Evolutionary conservation across 139 green algal genomes (phyloP), one percentile per base, ranked within the genome.

Genomic region (Chlorella ohadii): DNA sequence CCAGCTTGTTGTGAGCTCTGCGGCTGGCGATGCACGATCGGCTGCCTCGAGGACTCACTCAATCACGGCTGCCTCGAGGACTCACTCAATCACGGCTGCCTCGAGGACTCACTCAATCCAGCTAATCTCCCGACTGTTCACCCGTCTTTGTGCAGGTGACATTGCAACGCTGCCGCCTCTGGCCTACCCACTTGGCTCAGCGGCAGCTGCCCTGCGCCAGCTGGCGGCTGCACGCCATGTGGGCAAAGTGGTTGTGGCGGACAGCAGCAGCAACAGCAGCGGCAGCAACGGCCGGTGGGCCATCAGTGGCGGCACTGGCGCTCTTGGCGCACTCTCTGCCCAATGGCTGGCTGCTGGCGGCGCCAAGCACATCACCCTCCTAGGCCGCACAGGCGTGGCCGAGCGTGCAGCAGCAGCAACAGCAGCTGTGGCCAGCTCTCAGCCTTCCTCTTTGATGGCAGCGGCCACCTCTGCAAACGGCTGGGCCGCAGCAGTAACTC

Each of bases 191-290:
- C 71, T 94, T 34, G 39, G 22, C 34, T 66, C 41, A 39, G 87
- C 90, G 19, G 74, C 81, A 25, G 81, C 86, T 23, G 95, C 95
- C 11, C 83, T 98, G 74, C 90, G 94, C 11, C 91, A 95, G 85
- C 90, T 97, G 83, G 92, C 92, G 19, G 86, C 92, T 77, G 92
- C 94, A 0, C 83, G 87, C 0, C 92, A 96, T 70, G 87, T 97
- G 41, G 95, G 95, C 86, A 98, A 98, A 90, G 88, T 98, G 55
- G 91, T 97, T 19, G 86, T 93, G 44, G 13, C 36, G 61, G 41
- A 41, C 87, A 91, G 25, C 84, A 57, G 71, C 71, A 12, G 44
- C 25, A 11, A 41, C 41, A 41, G 25, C 1, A 63, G 19, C 71
- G 19, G 22, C 71, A 36, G 71, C 71, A 86, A 0, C 95, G 44